A percentile compares a stretch with the other conserved stretches of the same genome.
phyloP scores from a whole-genome alignment of 257 asterid genomes.

The Capsicum rhomboideum region DNA sequence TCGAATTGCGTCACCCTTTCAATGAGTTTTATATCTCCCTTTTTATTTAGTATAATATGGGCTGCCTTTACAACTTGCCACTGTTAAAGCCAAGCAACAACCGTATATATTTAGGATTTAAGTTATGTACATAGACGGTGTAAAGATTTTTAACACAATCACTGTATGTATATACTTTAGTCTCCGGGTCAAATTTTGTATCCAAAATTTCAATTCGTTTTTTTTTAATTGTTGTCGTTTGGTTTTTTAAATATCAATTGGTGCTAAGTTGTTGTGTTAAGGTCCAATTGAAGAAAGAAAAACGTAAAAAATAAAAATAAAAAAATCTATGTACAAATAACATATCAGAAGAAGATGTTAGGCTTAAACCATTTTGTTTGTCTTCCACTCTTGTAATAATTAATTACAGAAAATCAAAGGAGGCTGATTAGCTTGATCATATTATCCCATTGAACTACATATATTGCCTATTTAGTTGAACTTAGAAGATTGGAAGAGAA shows the following conservation, averaged over 20 bases:
- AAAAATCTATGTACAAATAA: too few relatives aligned
- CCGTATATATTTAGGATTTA: neutral
- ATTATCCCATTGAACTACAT: too few relatives aligned
- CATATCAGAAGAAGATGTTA: too few relatives aligned
- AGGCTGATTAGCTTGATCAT: too few relatives aligned
- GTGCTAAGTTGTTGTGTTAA: neutral
- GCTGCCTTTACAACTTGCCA: neutral
- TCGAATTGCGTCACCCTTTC: neutral
- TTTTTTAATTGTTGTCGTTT: neutral
- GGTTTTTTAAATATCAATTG: neutral
- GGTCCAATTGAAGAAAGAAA: neutral
- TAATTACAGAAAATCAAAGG: too few relatives aligned
- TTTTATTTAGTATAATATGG: neutral
- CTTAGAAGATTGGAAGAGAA: too few relatives aligned
- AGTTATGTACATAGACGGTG: neutral
- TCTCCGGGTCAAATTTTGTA: neutral
- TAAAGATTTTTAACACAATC: neutral
- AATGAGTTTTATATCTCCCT: neutral
- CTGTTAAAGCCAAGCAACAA: neutral
- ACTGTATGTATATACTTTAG: neutral
- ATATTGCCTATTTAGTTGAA: too few relatives aligned
- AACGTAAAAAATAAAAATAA: neutral
- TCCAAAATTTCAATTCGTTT: neutral
- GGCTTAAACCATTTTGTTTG: too few relatives aligned
- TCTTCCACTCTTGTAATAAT: too few relatives aligned